Conservation (phyloP, 495 filamentous ascomycete species). For the Penicillium subrubescens region DNA sequence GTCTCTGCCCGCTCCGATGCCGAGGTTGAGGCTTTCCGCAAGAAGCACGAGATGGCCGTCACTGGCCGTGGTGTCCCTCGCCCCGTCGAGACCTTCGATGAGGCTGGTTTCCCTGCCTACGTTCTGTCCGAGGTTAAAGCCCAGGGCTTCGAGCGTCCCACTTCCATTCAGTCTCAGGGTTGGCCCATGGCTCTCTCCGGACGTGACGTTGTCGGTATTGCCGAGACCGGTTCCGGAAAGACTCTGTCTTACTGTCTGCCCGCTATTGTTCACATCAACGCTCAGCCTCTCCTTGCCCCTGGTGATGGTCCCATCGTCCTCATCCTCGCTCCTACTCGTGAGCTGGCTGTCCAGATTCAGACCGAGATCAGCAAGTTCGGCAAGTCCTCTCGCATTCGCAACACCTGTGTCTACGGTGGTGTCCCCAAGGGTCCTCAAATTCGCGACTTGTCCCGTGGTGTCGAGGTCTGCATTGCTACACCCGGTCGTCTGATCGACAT, state of each 20-base stretch:
- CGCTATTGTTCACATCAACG: conserved; percentile 99
- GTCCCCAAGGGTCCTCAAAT: conserved; percentile 97
- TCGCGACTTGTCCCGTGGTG: conserved; percentile 87
- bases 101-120: conserved; percentile 94
- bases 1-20: conserved; percentile 72
- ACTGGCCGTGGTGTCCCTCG: conserved; percentile 79
- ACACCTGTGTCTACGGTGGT: conserved; percentile 99
- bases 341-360: conserved; percentile 97
- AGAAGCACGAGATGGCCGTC: conserved; percentile 75
- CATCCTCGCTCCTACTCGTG: conserved; percentile 92
- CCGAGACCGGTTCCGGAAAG: conserved; percentile 99
- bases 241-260: conserved; percentile 98
- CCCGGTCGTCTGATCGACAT: conserved; percentile 98
- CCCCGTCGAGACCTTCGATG: conserved; percentile 94
- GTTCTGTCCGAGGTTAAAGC: conserved; percentile 98
- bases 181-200: conserved; percentile 99
- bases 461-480: conserved; percentile 97
- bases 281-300: conserved; percentile 93
- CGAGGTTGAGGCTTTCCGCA: conserved; percentile 86
- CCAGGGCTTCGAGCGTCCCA: conserved; percentile 89
- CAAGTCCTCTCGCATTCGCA: conserved; percentile 95
- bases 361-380: conserved; percentile 99
- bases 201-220: conserved; percentile 98
- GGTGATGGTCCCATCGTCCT: conserved; percentile 97
- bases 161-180: conserved; percentile 95